Conservation (phyloP, 257 asterid genomes). For the Oldenlandia corymbosa region DNA sequence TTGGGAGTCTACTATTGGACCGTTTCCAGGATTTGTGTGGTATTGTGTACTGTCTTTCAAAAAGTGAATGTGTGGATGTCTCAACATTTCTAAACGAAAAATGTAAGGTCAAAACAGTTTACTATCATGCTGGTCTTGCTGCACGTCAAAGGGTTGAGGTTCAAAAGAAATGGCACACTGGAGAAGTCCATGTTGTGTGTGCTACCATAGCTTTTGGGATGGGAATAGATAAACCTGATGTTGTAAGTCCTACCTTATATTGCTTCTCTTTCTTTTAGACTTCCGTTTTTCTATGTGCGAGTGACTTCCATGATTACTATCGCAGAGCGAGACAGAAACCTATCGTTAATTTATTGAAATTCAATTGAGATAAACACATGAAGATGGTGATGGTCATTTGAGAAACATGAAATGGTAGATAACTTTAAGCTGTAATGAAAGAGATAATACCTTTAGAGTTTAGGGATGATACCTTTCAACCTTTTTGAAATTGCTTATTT, state of each 20-base stretch:
- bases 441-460: too few relatives aligned
- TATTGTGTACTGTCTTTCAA: constrained; percentile 92
- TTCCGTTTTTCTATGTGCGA: constrained; percentile 4
- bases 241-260: constrained; percentile 47
- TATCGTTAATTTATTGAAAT: background rate
- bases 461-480: too few relatives aligned
- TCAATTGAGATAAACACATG: background rate
- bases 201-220: constrained; percentile 99
- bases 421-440: too few relatives aligned
- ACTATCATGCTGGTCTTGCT: constrained; percentile 92
- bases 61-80: constrained; percentile 82
- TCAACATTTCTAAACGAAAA: constrained; percentile 73
- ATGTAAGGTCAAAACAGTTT: constrained; percentile 67
- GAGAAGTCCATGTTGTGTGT: constrained; percentile 84
- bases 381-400: background rate
- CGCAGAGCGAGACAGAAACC: background rate
- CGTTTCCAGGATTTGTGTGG: constrained; percentile 69
- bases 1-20: constrained; percentile 61
- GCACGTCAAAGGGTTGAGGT: constrained; percentile 80
- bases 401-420: background rate
- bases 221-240: constrained; percentile 99
- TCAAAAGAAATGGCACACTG: constrained; percentile 85
- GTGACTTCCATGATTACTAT: background rate
- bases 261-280: background rate
- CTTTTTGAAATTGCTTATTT: background rate